phyloP scores from a whole-genome alignment of 805 yeast species.

The Cyberlindnera subsufficiens region DNA sequence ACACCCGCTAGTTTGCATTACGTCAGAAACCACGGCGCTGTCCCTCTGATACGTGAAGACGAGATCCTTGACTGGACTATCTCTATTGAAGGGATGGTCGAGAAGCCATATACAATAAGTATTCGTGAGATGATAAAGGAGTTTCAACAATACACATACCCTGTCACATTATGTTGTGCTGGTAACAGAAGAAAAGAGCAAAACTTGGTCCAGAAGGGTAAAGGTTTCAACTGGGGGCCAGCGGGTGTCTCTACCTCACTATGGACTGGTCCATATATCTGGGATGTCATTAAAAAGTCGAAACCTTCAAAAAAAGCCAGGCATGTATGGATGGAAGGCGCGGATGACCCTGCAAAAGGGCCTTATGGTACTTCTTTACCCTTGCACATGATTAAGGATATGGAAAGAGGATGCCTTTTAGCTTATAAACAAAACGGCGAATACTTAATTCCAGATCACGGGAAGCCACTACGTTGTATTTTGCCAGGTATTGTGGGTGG shows the following conservation, averaged over 20 bases:
- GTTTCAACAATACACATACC: conserved; percentile 26
- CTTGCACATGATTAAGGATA: conserved; percentile 28
- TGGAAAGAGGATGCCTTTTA: conserved; percentile 28
- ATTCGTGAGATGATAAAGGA: conserved; percentile 19
- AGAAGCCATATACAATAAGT: conserved; percentile 22
- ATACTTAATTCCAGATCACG: conserved; percentile 30
- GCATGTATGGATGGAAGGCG: conserved; percentile 31
- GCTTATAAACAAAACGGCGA: conserved; percentile 32
- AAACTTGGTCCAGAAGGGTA: conserved; percentile 28
- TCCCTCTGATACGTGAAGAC: conserved; percentile 11
- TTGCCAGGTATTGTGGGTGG: conserved; percentile 36
- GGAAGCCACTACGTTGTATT: conserved; percentile 29
- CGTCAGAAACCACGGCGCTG: conserved; percentile 32
- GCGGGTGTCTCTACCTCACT: conserved; percentile 29
- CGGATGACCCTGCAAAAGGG: conserved; percentile 28
- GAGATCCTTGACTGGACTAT: too few species aligned
- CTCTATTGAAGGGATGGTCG: conserved; percentile 26
- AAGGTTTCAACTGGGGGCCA: conserved; percentile 33
- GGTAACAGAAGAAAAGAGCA: conserved; percentile 32
- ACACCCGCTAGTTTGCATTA: conserved; percentile 28
- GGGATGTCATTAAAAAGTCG: conserved; percentile 24
- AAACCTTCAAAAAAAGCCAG: conserved; percentile 24
- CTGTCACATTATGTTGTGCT: conserved; percentile 29
- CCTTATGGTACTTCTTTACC: conserved; percentile 29
- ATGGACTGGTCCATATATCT: conserved; percentile 29